Percentiles rank a stretch among this genome's conserved stretches.
Evolutionary conservation across 192 early-diverging fungal species (phyloP).

Genomic region (Glomus cerebriforme): DNA sequence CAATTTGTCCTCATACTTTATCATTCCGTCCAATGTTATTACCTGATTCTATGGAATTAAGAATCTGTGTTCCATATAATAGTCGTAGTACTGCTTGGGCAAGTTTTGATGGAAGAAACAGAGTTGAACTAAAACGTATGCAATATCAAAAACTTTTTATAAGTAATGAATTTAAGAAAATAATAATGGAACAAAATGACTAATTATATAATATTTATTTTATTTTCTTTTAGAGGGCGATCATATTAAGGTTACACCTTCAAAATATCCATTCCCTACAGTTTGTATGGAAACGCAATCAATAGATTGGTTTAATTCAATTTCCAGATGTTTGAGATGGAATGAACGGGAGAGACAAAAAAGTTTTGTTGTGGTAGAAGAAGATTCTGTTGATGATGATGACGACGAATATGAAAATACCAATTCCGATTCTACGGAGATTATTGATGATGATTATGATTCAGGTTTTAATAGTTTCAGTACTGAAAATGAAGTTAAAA

Average conservation of each 20-base stretch:
- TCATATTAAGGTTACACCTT: conserved; percentile 83
- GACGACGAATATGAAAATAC: background rate
- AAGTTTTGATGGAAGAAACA: conserved; percentile 90
- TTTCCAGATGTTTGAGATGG: conserved; percentile 88
- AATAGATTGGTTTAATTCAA: conserved; percentile 89
- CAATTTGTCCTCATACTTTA: conserved; percentile 91
- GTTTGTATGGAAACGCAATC: conserved; percentile 73
- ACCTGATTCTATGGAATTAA: conserved; percentile 89
- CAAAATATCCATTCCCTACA: conserved; percentile 85
- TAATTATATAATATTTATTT: background rate
- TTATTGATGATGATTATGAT: too few species aligned
- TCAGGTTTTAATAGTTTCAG: background rate
- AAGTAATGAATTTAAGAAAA: conserved; percentile 7
- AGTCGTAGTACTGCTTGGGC: conserved; percentile 91
- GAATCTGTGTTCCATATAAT: conserved; percentile 81
- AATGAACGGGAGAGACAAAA: conserved; percentile 92
- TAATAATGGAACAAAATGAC: background rate
- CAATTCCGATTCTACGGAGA: background rate
- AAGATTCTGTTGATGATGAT: conserved; percentile 4
- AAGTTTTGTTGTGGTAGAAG: conserved; percentile 59
- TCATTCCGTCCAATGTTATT: conserved; percentile 97
- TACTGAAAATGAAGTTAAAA: background rate
- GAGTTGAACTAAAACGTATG: conserved; percentile 80
- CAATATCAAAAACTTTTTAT: background rate
- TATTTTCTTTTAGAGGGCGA: conserved; percentile 67